Conservation (phyloP, 176 grass and related monocot species). For the Canna indica region DNA sequence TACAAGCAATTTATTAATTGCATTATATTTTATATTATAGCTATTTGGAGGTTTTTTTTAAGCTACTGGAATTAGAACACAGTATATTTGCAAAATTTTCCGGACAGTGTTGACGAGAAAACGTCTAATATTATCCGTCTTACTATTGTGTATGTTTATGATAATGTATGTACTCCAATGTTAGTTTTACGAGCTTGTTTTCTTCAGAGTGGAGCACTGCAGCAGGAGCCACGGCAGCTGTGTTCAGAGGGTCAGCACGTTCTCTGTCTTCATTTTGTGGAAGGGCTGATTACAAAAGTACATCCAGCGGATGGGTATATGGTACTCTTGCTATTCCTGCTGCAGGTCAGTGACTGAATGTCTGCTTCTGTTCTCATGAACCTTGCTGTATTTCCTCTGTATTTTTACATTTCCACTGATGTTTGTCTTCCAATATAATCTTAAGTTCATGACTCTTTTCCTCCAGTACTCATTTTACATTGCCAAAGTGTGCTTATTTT, state of each 20-base stretch:
- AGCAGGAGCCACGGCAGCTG: conserved; percentile 42
- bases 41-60: neutral
- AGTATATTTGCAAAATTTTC: neutral
- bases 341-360: conserved; percentile 35
- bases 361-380: neutral
- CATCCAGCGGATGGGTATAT: conserved; percentile 35
- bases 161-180: neutral
- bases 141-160: neutral
- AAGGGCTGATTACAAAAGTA: conserved; percentile 14
- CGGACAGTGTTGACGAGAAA: neutral
- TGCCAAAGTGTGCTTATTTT: neutral
- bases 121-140: neutral
- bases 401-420: neutral
- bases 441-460: neutral
- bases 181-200: neutral
- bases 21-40: too few relatives aligned
- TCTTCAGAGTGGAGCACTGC: conserved; percentile 46
- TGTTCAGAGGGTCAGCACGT: conserved; percentile 35
- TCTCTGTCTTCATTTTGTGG: conserved; percentile 43
- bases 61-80: neutral
- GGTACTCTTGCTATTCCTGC: conserved; percentile 46
- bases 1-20: too few relatives aligned
- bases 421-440: too few relatives aligned
- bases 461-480: neutral
- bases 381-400: neutral